Conservation (phyloP, 441 rosid species). For the Aquilaria agallochum region DNA sequence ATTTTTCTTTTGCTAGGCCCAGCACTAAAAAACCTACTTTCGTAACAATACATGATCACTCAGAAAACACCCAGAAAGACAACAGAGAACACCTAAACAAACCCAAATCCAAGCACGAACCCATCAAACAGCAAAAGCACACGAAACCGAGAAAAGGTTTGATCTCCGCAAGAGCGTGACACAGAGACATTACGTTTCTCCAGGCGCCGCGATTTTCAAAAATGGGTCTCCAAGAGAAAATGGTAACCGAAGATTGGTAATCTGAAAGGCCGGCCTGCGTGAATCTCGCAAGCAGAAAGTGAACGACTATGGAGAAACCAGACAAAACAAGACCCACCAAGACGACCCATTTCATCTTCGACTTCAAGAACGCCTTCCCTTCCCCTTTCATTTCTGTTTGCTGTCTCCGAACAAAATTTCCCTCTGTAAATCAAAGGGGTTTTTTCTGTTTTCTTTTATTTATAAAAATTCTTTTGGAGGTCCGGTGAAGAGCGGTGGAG, state of each 20-base stretch:
- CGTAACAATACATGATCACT: not conserved
- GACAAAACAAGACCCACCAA: conserved; percentile 79
- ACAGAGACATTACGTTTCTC: conserved; percentile 22
- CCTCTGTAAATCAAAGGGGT: conserved; percentile 1
- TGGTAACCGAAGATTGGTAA: conserved; percentile 72
- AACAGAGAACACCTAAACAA: not conserved
- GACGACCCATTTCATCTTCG: conserved; percentile 90
- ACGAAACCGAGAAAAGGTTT: not conserved
- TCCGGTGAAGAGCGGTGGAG: not conserved
- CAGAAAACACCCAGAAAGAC: conserved; percentile 16
- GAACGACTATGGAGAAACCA: conserved; percentile 66
- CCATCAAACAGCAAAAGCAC: conserved; percentile 7
- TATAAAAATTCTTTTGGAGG: conserved; percentile 6
- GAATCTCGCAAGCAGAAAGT: conserved; percentile 84
- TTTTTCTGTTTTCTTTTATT: conserved; percentile 6
- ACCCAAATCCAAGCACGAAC: not conserved
- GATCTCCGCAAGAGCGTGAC: conserved; percentile 5
- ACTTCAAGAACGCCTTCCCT: conserved; percentile 65
- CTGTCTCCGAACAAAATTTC: not conserved
- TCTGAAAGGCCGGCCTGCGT: conserved; percentile 63
- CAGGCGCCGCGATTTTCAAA: conserved; percentile 57
- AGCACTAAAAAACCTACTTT: no score
- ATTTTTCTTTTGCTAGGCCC: no score
- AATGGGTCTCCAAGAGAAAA: conserved; percentile 97
- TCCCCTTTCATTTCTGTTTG: conserved; percentile 56